Evolutionary conservation across 1,139 yeast genomes (phyloP).

Genomic region (Diutina rugosa): DNA sequence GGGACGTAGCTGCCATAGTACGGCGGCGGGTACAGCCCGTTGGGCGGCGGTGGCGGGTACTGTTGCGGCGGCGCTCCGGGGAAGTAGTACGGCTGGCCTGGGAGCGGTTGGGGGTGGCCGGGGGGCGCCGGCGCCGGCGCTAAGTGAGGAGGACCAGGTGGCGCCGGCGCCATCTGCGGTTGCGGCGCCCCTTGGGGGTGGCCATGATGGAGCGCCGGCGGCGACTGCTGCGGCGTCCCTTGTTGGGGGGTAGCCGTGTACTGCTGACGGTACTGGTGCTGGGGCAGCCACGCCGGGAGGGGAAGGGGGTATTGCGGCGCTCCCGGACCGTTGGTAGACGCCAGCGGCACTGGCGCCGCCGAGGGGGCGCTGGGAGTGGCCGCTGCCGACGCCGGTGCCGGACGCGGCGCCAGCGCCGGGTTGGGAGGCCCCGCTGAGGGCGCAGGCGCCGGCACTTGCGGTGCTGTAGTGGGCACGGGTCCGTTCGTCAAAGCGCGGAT

Average conservation of each 20-base stretch:
- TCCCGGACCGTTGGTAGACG: conserved; percentile 3
- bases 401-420: conserved; percentile 7
- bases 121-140: background rate
- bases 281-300: conserved; percentile 5
- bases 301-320: conserved; percentile 5
- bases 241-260: background rate
- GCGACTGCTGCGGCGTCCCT: conserved; percentile 4
- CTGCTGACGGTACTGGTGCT: conserved; percentile 4
- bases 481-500: conserved; percentile 2
- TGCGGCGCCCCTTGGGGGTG: conserved; percentile 4
- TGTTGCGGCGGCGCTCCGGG: conserved; percentile 1
- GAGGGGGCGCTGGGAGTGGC: conserved; percentile 8
- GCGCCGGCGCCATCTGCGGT: conserved; percentile 2
- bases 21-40: background rate
- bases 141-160: background rate
- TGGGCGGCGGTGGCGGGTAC: conserved; percentile 1
- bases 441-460: conserved; percentile 6
- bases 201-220: conserved; percentile 5
- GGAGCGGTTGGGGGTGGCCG: background rate
- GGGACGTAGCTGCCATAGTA: conserved; percentile 1
- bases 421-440: conserved; percentile 7
- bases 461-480: conserved; percentile 3
- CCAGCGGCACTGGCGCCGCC: conserved; percentile 7
- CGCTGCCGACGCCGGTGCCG: conserved; percentile 3
- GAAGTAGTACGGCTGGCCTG: background rate